phyloP scores from a whole-genome alignment of 495 filamentous ascomycete genomes.

The Aspergillus conjunctus region DNA sequence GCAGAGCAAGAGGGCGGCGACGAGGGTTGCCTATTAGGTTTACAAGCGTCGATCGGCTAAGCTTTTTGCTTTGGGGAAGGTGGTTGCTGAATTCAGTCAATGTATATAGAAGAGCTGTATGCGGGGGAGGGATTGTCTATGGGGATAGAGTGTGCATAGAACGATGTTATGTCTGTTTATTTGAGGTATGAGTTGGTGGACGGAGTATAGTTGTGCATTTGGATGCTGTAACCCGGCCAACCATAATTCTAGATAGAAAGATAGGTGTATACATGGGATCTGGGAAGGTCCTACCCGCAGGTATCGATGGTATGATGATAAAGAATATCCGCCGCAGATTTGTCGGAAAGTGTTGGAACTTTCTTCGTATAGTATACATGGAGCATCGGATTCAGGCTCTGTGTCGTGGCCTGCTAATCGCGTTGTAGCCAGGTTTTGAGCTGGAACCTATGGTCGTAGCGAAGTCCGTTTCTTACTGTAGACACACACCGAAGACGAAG shows the following conservation, averaged over 20 bases:
- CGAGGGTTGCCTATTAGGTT: not conserved
- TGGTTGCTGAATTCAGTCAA: not conserved
- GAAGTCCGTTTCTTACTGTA: too few species aligned
- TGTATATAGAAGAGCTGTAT: not conserved
- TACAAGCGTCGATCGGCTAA: not conserved
- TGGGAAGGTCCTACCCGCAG: too few species aligned
- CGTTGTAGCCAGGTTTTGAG: too few species aligned
- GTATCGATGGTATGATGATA: too few species aligned
- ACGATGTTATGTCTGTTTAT: not conserved
- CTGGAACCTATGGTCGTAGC: too few species aligned
- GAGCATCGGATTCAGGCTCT: too few species aligned
- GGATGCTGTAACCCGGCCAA: not conserved
- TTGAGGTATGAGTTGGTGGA: not conserved
- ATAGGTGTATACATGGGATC: not conserved
- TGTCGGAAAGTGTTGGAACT: too few species aligned
- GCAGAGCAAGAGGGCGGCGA: not conserved
- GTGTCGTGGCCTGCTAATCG: too few species aligned
- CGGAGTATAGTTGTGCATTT: not conserved
- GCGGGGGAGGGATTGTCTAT: not conserved
- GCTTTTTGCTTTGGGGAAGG: not conserved
- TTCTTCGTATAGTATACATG: too few species aligned
- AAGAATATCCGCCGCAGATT: too few species aligned
- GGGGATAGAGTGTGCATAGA: not conserved
- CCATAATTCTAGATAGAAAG: not conserved
- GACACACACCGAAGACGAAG: too few species aligned